Percentiles rank a stretch among this genome's conserved stretches.
Conservation (phyloP, 768 basidiomycete genomes). For the Collybia nuda region DNA sequence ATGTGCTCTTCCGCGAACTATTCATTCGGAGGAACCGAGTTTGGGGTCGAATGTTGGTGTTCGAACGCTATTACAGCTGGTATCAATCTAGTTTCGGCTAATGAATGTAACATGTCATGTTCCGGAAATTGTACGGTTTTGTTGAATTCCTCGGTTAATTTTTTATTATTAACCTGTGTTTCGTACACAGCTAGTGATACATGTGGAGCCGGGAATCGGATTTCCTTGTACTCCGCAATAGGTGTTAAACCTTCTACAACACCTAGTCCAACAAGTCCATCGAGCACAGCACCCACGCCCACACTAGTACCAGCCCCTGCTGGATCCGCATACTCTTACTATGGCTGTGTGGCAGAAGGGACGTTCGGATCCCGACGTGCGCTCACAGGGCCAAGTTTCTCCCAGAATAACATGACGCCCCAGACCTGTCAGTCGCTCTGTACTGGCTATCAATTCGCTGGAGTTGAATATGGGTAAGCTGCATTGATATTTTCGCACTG, state of each 20-base stretch:
- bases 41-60: slow-evolving; percentile 32
- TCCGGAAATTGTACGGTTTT: slow-evolving; percentile 27
- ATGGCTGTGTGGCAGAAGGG: slow-evolving; percentile 33
- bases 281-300: slow-evolving; percentile 5
- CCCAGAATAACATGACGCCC: slow-evolving; percentile 28
- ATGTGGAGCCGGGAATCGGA: slow-evolving; percentile 28
- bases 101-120: slow-evolving; percentile 30
- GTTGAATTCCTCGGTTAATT: neutral
- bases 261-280: neutral
- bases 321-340: slow-evolving; percentile 13
- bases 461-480: slow-evolving; percentile 31
- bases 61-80: slow-evolving; percentile 20
- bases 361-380: slow-evolving; percentile 30
- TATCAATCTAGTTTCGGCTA: slow-evolving; percentile 14
- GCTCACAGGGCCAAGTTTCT: slow-evolving; percentile 24
- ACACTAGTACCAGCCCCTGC: slow-evolving; percentile 8
- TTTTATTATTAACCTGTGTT: neutral
- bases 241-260: neutral
- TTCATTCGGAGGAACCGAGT: slow-evolving; percentile 29
- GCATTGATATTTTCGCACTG: too few species aligned
- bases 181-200: slow-evolving; percentile 21
- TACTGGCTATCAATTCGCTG: slow-evolving; percentile 27
- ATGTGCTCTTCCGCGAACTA: slow-evolving; percentile 25
- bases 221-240: slow-evolving; percentile 13
- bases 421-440: slow-evolving; percentile 28